Conservation (phyloP, 1,139 yeast species). For the Candida sp. region DNA sequence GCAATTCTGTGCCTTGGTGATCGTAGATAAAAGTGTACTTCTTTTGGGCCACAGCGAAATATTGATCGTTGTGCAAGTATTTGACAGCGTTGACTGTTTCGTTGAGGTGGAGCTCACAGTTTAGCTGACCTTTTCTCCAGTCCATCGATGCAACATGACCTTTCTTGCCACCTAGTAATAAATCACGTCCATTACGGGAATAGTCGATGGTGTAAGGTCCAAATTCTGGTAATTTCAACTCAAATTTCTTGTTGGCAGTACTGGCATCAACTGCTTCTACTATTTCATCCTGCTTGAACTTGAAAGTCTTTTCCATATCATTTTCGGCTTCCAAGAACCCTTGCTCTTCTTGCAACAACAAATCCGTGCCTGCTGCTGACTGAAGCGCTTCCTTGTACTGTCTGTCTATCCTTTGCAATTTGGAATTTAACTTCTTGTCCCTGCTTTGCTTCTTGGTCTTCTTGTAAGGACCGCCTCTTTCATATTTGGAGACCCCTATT, state of each 20-base stretch:
- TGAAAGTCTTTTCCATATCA: constrained; percentile 84
- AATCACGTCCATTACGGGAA: constrained; percentile 84
- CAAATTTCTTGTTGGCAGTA: constrained; percentile 78
- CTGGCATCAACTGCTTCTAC: constrained; percentile 76
- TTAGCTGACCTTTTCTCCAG: constrained; percentile 88
- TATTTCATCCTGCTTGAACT: constrained; percentile 83
- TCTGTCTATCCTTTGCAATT: constrained; percentile 67
- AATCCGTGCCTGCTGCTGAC: constrained; percentile 87
- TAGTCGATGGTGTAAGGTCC: constrained; percentile 91
- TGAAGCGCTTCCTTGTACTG: constrained; percentile 79
- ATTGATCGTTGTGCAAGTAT: constrained; percentile 90
- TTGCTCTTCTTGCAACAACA: constrained; percentile 79
- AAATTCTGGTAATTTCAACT: constrained; percentile 71
- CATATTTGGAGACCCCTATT: constrained; percentile 20
- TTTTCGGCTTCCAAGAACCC: constrained; percentile 94
- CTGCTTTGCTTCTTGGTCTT: constrained; percentile 30
- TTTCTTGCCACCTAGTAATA: constrained; percentile 84
- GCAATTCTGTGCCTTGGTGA: constrained; percentile 89
- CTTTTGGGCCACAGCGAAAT: constrained; percentile 96
- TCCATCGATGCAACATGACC: constrained; percentile 98
- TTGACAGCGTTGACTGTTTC: constrained; percentile 94
- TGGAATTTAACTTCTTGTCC: constrained; percentile 67
- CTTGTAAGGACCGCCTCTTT: constrained; percentile 15
- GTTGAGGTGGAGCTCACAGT: constrained; percentile 81
- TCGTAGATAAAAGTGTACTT: constrained; percentile 94